Evolutionary conservation across 139 green algal genomes (phyloP).

Genomic region (Micractinium sp.): DNA sequence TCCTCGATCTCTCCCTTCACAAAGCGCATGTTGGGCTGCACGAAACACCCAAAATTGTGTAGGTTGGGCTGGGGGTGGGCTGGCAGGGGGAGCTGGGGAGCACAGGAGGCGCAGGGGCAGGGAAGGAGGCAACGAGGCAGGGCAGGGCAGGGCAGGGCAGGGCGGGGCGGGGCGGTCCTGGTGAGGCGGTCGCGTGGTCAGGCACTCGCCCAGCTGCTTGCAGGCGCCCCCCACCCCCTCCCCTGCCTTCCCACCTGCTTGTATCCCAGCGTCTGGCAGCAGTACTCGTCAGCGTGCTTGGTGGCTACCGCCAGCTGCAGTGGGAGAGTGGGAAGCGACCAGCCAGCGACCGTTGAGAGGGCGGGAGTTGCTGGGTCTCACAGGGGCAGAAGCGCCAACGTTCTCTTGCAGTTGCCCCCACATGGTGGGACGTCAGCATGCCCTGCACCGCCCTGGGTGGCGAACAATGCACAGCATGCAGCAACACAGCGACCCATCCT

Average conservation of each 20-base stretch:
- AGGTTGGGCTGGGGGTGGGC: not conserved
- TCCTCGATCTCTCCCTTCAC: constrained; percentile 90
- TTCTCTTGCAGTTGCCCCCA: too few species aligned
- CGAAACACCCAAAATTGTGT: constrained; percentile 71
- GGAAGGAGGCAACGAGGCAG: not conserved
- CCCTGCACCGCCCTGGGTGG: too few species aligned
- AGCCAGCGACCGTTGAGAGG: not conserved
- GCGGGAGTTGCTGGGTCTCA: not conserved
- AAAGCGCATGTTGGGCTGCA: constrained; percentile 86
- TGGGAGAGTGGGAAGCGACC: too few species aligned
- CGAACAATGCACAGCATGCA: not conserved
- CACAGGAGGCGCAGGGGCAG: not conserved
- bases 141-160: not conserved
- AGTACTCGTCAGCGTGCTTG: constrained; percentile 74
- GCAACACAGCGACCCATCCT: too few species aligned
- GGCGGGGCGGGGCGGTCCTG: not conserved
- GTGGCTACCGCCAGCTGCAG: constrained; percentile 84
- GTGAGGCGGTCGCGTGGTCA: not conserved
- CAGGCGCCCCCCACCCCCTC: not conserved
- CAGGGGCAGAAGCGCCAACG: not conserved
- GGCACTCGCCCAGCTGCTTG: not conserved
- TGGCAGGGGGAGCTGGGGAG: not conserved
- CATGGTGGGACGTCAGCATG: not conserved
- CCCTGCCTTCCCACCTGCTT: too few species aligned
- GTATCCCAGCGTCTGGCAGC: not conserved